Evolutionary conservation across 2,329 filamentous ascomycete species (phyloP), one percentile per base, ranked within the genome.

Genomic region (Botrytis galanthina): DNA sequence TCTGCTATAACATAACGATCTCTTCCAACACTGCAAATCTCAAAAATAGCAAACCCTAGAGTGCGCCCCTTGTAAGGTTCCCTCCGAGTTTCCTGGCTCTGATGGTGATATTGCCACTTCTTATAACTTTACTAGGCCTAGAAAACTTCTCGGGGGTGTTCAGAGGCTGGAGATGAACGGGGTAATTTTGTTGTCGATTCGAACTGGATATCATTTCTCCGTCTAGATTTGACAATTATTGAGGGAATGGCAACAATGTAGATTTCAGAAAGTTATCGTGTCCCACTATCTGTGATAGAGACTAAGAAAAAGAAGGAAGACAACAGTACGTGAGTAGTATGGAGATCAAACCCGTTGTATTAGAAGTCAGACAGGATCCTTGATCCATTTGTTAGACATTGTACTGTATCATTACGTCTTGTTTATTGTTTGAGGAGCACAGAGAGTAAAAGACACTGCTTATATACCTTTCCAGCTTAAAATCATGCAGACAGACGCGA

Each of bases 41-140:
- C 44, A 22, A 46, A 22, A 46, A 22, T 9, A 10, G 7, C 20
- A 42, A 16, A 42, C 42, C 0, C 16, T 6, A 1, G 3, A 42
- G 1, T 5, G 0, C 1, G 16, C 0, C 1, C 1, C 1, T 1
- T 2, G 0, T 3, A 4, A 51, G 9, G 46, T 1, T n/a, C 9
- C 10, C 22, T 51, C 9, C 1, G 22, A 14, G 10, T 10, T n/a
- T 7, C 10, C 48, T 54, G 51, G 26, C 16, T 29, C 22, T 54
- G 26, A 54, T 29, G 12, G 5, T 54, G 51, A 16, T 8, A 3
- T 16, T 1, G 1, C 1, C 12, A 29, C 26, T 54, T n/a, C 1
- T n/a, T 7, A 6, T 29, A 54, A 0, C 7, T 29, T 29, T 16
- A 16, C 26, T 6, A 6, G 10, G 26, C 48, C 0, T 4, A 8